Base-by-base conservation (phyloP, 257 asterid species). In the Nicotiana paniculata region DNA sequence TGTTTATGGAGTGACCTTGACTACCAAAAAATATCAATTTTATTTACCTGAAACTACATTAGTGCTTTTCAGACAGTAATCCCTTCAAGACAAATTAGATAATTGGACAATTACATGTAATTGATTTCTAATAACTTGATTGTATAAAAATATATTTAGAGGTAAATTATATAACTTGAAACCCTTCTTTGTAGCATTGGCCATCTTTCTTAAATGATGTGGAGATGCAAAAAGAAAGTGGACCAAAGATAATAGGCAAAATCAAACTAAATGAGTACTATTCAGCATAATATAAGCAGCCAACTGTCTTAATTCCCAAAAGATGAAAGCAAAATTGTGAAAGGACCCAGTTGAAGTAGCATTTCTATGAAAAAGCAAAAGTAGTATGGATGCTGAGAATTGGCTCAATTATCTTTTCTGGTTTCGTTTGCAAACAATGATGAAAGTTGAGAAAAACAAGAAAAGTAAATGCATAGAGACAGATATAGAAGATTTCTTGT, bases 291-390 rank as follows among this genome's bases (percentile, higher is more conserved):
- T 76, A 84, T 84, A 55, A 55, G 16, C 76, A 61, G 61, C 74
- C 89, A 86, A 77, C 68, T 59, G 77, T 79, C 77, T 76, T 74
- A 9, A 68, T 53, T 75, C 37, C 69, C 32, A 70, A 83, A 85
- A 84, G 76, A 63, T 17, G 26, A 39, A 35, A 8, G 43, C 33
- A 57, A 10, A 69, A 77, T 82, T 81, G 18, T 77, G 26, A 74
- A 63, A 84, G 86, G 94, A 64, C 88, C 93, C 90, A 76, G 75
- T 67, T 78, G 51, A 81, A 81, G 86, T 62, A 64, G 84, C 84
- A 84, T 79, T 74, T 81, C 18, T 35, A 64, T 35, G 81, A 55
- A 88, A 87, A 89, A 80, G 88, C 81, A 83, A 81, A 85, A 88
- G 87, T 76, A 81, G 80, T 21, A 81, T 51, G 70, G 77, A 77